phyloP scores from a whole-genome alignment of 2,329 filamentous ascomycete genomes.

The Diaporthe nobilis region DNA sequence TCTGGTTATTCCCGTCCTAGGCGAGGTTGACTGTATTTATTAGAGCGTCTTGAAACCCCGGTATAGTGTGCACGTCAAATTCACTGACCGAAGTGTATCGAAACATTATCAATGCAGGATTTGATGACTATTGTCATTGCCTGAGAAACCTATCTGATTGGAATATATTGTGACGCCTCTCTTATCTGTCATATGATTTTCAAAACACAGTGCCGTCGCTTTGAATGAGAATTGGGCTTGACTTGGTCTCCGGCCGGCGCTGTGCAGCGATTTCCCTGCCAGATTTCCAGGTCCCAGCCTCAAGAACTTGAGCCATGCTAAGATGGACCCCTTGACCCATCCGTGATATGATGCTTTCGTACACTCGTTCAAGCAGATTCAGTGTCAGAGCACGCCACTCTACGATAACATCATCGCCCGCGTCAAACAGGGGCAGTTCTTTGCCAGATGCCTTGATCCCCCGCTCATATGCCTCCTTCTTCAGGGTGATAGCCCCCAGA shows the following conservation, averaged over 20 bases:
- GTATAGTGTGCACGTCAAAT: background rate
- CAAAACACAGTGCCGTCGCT: constrained; percentile 88
- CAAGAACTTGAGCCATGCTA: constrained; percentile 64
- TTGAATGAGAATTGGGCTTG: constrained; percentile 85
- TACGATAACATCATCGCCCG: constrained; percentile 68
- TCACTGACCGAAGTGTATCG: background rate
- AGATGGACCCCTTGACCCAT: constrained; percentile 55
- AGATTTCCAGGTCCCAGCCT: constrained; percentile 72
- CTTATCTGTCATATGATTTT: constrained; percentile 3
- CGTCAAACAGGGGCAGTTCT: constrained; percentile 64
- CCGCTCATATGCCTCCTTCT: constrained; percentile 76
- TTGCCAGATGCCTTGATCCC: constrained; percentile 71
- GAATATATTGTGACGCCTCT: background rate
- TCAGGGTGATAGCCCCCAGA: constrained; percentile 84
- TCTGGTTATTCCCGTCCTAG: too few species aligned
- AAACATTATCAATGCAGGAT: background rate
- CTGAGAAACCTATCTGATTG: background rate
- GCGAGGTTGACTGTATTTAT: background rate
- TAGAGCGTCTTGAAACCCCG: background rate
- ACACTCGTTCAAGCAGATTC: constrained; percentile 66
- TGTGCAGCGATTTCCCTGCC: constrained; percentile 86
- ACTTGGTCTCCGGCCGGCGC: constrained; percentile 82
- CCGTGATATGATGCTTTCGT: constrained; percentile 55
- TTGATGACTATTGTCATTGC: background rate
- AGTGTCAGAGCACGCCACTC: constrained; percentile 72